Conservation (phyloP, 1,284 basidiomycete species). For the Bjerkandera adusta region DNA sequence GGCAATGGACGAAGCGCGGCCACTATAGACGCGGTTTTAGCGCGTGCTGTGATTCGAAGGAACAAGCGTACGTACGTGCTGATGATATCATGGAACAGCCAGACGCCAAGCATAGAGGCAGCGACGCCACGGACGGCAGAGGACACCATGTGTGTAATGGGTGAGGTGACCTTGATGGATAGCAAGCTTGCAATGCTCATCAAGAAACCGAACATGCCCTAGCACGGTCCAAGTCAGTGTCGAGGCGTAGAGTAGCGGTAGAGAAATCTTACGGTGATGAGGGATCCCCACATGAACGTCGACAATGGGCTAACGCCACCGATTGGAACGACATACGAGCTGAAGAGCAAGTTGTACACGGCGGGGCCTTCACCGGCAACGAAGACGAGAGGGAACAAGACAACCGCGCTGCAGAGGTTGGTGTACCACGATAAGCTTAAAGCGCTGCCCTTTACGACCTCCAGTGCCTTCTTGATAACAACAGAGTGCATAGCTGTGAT, state of each 20-base stretch:
- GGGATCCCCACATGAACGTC: conserved; percentile 77
- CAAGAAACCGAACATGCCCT: conserved; percentile 83
- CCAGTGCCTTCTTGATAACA: conserved; percentile 79
- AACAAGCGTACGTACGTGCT: conserved; percentile 52
- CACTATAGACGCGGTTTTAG: conserved; percentile 41
- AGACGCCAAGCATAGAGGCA: conserved; percentile 72
- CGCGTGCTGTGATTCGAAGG: conserved; percentile 5
- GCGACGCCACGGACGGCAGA: conserved; percentile 84
- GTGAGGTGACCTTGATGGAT: conserved; percentile 89
- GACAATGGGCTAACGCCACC: conserved; percentile 45
- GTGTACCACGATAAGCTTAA: conserved; percentile 83
- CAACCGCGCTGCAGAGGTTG: conserved; percentile 69
- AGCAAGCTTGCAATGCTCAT: conserved; percentile 89
- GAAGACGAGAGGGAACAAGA: conserved; percentile 65
- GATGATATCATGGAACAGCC: conserved; percentile 74
- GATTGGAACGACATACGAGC: conserved; percentile 34
- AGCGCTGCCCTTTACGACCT: conserved; percentile 75
- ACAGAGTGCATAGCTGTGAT: conserved; percentile 84
- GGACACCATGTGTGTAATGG: conserved; percentile 90
- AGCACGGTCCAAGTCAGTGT: background rate
- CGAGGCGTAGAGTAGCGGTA: background rate
- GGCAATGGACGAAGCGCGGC: conserved; percentile 75
- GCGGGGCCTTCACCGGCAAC: conserved; percentile 69
- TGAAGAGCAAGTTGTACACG: conserved; percentile 57
- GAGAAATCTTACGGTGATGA: conserved; percentile 57